phyloP scores from a whole-genome alignment of 2,329 filamentous ascomycete genomes.

The Dactylella cylindrospora region DNA sequence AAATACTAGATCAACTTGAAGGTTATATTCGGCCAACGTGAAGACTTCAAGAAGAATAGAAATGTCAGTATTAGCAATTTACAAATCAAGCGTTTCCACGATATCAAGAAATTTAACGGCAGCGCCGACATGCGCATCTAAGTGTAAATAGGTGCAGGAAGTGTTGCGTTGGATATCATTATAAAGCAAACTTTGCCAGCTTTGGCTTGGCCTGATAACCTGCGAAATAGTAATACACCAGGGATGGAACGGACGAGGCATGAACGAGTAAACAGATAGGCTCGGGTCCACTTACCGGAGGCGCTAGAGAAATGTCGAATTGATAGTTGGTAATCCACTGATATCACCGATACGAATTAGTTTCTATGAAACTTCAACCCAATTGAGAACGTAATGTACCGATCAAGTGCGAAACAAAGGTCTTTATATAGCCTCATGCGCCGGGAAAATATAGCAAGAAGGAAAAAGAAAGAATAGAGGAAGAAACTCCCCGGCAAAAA shows the following conservation, averaged over 20 bases:
- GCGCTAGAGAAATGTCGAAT: conserved; percentile 9
- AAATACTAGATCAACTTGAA: conserved; percentile 12
- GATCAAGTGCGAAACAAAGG: conserved; percentile 2
- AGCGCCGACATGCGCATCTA: too few species aligned
- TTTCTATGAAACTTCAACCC: conserved; percentile 1
- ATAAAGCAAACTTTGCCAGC: too few species aligned
- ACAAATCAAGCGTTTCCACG: too few species aligned
- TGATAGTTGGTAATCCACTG: conserved; percentile 14
- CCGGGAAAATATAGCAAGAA: too few species aligned
- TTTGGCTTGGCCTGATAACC: too few species aligned
- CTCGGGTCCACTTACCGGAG: conserved; percentile 29
- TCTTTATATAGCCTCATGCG: conserved; percentile 24
- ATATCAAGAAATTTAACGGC: too few species aligned
- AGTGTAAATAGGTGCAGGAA: conserved; percentile 11
- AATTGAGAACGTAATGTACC: too few species aligned
- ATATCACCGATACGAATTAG: conserved; percentile 3
- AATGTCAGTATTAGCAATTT: too few species aligned
- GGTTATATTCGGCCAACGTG: too few species aligned
- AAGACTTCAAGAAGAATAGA: neutral
- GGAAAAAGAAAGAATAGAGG: too few species aligned
- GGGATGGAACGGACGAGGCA: conserved; percentile 12
- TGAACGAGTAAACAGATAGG: conserved; percentile 18
- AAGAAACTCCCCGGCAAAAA: conserved; percentile 29
- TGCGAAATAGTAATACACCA: too few species aligned
- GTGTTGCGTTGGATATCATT: conserved; percentile 34